phyloP scores from a whole-genome alignment of 2,329 filamentous ascomycete species.

The Aspergillus vadensis region DNA sequence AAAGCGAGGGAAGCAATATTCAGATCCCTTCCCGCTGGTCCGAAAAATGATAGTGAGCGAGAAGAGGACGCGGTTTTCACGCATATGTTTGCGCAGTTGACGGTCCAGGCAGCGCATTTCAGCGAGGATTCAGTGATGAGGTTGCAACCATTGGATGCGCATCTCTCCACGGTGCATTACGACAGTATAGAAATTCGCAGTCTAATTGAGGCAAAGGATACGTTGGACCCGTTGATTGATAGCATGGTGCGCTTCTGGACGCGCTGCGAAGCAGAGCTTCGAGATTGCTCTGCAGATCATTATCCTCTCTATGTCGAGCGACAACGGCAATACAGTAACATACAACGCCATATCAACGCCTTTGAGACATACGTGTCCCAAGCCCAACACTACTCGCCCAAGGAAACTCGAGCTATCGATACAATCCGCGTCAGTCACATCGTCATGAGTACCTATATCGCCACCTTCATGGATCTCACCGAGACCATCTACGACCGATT shows the following conservation, averaged over 20 bases:
- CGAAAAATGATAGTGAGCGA: background rate
- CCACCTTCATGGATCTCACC: background rate
- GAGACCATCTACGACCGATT: background rate
- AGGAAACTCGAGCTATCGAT: background rate
- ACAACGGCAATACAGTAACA: background rate
- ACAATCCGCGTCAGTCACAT: background rate
- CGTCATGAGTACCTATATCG: background rate
- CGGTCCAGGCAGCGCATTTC: background rate
- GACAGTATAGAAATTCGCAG: background rate
- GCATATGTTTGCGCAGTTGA: background rate
- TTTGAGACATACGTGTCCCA: background rate
- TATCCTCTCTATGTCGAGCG: background rate
- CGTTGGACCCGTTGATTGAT: background rate
- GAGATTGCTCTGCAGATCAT: background rate
- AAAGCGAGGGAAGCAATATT: background rate
- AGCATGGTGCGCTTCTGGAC: background rate
- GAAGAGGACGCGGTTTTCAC: background rate
- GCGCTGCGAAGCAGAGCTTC: background rate
- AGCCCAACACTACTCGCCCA: background rate
- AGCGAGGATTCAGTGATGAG: background rate
- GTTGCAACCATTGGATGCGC: background rate
- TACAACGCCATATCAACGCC: background rate
- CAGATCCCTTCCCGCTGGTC: background rate
- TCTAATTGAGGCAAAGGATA: background rate
- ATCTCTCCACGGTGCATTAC: background rate